Conservation (phyloP, 768 basidiomycete genomes). For the Suillus luteus region DNA sequence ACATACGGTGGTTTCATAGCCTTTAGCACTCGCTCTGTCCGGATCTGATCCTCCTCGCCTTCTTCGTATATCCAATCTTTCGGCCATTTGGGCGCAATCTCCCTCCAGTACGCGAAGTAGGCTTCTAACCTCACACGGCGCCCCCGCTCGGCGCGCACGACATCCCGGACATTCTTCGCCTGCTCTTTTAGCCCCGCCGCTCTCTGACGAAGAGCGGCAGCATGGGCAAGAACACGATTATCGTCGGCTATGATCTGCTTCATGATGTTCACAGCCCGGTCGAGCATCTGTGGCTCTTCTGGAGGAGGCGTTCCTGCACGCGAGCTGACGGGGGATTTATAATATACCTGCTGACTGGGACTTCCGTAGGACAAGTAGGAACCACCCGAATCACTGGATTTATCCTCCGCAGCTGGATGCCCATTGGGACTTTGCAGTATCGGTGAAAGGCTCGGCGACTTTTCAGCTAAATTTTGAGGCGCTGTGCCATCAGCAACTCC, state of each 20-base stretch:
- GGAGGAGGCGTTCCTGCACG: slow-evolving; percentile 23
- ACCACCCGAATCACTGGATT: slow-evolving; percentile 25
- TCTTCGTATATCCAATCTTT: slow-evolving; percentile 26
- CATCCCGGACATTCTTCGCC: slow-evolving; percentile 25
- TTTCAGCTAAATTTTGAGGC: too few relatives aligned
- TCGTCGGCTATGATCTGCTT: slow-evolving; percentile 25
- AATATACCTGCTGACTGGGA: slow-evolving; percentile 3
- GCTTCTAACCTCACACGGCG: slow-evolving; percentile 30
- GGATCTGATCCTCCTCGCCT: not conserved
- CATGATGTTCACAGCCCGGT: slow-evolving; percentile 31
- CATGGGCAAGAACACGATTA: slow-evolving; percentile 15
- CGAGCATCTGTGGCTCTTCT: slow-evolving; percentile 21
- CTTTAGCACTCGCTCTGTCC: not conserved
- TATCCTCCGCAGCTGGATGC: not conserved
- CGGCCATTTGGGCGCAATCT: slow-evolving; percentile 26
- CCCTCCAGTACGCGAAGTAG: slow-evolving; percentile 31
- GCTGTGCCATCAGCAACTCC: too few relatives aligned
- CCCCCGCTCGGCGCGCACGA: slow-evolving; percentile 25
- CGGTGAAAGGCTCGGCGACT: not conserved
- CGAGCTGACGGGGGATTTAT: slow-evolving; percentile 27
- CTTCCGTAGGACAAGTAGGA: slow-evolving; percentile 26
- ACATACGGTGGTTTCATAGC: not conserved
- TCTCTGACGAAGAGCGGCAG: slow-evolving; percentile 14
- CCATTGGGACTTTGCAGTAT: not conserved
- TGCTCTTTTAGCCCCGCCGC: slow-evolving; percentile 24